These are phyloP conservation scores for Pythium chondricola DNA, from an alignment of 352 stramenopile species.

Conservation along the genomic window DNA sequence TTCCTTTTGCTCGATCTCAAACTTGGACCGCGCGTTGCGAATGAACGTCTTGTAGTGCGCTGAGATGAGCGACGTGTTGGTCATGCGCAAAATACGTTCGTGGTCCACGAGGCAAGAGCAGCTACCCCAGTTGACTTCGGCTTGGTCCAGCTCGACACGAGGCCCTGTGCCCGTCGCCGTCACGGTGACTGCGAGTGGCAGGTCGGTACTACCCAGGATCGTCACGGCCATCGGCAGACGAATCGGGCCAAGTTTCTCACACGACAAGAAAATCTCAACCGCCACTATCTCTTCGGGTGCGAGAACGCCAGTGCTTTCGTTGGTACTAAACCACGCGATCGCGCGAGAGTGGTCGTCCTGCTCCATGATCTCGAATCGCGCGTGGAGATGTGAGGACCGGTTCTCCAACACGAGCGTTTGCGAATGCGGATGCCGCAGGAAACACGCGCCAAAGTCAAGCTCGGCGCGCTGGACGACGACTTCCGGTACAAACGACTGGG, in stretches of 20 bases:
- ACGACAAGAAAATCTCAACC: conserved; percentile 82
- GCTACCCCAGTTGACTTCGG: conserved; percentile 86
- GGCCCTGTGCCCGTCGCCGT: conserved; percentile 81
- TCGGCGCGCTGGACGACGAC: conserved; percentile 55
- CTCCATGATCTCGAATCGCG: conserved; percentile 84
- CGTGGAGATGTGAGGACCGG: conserved; percentile 63
- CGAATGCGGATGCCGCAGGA: conserved; percentile 90
- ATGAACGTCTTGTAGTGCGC: conserved; percentile 92
- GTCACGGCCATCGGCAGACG: conserved; percentile 84
- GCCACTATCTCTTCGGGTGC: conserved; percentile 40
- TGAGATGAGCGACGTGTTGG: conserved; percentile 87
- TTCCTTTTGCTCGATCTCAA: conserved; percentile 88
- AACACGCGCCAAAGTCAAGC: conserved; percentile 88
- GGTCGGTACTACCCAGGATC: conserved; percentile 81
- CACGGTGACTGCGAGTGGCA: conserved; percentile 86
- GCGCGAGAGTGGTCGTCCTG: conserved; percentile 85
- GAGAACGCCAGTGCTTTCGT: conserved; percentile 60
- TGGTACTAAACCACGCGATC: conserved; percentile 76
- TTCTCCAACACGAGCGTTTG: conserved; percentile 86
- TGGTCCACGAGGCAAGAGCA: conserved; percentile 88
- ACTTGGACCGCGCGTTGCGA: conserved; percentile 88
- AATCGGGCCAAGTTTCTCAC: conserved; percentile 88
- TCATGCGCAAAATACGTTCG: conserved; percentile 63
- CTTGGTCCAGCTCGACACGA: conserved; percentile 74
- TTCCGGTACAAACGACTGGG: conserved; percentile 85